Evolutionary conservation across 192 early-diverging fungal species (phyloP).

Genomic region (Coemansia pectinata): DNA sequence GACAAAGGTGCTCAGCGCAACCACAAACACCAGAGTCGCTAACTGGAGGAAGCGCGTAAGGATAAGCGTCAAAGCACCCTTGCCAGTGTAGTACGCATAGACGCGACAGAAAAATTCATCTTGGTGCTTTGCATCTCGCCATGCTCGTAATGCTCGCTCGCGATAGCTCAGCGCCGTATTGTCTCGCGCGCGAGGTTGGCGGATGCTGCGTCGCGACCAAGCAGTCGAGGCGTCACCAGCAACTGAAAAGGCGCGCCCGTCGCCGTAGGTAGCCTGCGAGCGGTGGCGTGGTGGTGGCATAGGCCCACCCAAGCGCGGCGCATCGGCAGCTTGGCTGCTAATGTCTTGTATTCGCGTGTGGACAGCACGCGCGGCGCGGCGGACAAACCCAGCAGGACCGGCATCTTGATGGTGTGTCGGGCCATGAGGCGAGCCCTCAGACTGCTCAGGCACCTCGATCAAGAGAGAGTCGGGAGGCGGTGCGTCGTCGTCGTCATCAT

Average conservation of each 20-base stretch:
- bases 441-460: slow-evolving; percentile 29
- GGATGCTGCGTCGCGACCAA: slow-evolving; percentile 16
- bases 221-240: slow-evolving; percentile 17
- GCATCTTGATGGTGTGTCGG: background rate
- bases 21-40: slow-evolving; percentile 84
- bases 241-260: slow-evolving; percentile 29
- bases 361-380: slow-evolving; percentile 45
- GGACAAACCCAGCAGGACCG: slow-evolving; percentile 33
- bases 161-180: slow-evolving; percentile 26
- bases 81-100: slow-evolving; percentile 87
- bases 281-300: slow-evolving; percentile 43
- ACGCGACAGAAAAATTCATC: slow-evolving; percentile 80
- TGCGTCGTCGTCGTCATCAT: slow-evolving; percentile 21
- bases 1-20: slow-evolving; percentile 86
- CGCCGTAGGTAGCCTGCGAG: slow-evolving; percentile 22
- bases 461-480: slow-evolving; percentile 44
- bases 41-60: slow-evolving; percentile 76
- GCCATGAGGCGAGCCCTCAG: background rate
- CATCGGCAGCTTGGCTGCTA: slow-evolving; percentile 34
- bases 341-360: slow-evolving; percentile 47
- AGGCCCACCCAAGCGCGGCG: slow-evolving; percentile 29
- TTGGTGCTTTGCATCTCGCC: slow-evolving; percentile 82
- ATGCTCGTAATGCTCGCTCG: slow-evolving; percentile 74
- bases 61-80: slow-evolving; percentile 83
- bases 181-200: slow-evolving; percentile 10